Percentiles rank a stretch among this genome's conserved stretches.
Conservation (phyloP, 176 grass and related monocot species). For the Rhipidocladum racemiflorum region DNA sequence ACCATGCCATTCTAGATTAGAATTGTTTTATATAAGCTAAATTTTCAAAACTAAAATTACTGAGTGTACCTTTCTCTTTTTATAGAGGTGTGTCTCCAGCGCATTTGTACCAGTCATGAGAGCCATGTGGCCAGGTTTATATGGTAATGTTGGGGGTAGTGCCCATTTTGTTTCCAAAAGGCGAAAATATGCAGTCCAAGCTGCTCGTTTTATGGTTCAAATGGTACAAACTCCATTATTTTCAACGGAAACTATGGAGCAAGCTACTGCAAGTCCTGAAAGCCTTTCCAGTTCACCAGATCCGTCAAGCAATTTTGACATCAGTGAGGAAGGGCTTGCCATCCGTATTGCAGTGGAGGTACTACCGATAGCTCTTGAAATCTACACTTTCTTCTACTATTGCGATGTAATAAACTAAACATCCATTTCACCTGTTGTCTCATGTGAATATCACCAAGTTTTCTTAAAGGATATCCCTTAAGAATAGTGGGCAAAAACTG, state of each 20-base stretch:
- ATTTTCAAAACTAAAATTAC: constrained; percentile 11
- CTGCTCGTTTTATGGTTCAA: constrained; percentile 86
- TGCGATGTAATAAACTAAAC: neutral
- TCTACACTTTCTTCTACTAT: neutral
- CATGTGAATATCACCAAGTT: neutral
- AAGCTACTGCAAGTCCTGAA: constrained; percentile 43
- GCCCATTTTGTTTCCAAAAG: constrained; percentile 54
- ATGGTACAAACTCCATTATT: constrained; percentile 82
- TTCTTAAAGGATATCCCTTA: neutral
- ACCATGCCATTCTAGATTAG: neutral
- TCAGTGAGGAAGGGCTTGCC: constrained; percentile 72
- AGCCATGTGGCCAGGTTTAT: constrained; percentile 82
- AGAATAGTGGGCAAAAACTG: neutral
- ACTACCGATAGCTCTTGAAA: constrained; percentile 10
- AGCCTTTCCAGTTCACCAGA: constrained; percentile 33
- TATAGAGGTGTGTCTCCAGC: constrained; percentile 59
- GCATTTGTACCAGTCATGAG: constrained; percentile 76
- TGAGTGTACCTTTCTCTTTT: constrained; percentile 13
- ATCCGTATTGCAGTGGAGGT: constrained; percentile 84
- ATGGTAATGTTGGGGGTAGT: constrained; percentile 66
- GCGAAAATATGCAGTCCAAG: constrained; percentile 61
- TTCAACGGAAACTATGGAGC: constrained; percentile 36
- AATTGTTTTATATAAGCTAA: neutral
- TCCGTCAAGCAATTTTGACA: constrained; percentile 45
- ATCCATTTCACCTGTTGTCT: neutral